phyloP scores from a whole-genome alignment of 2,329 filamentous ascomycete species.

The Davidsoniella virescens region DNA sequence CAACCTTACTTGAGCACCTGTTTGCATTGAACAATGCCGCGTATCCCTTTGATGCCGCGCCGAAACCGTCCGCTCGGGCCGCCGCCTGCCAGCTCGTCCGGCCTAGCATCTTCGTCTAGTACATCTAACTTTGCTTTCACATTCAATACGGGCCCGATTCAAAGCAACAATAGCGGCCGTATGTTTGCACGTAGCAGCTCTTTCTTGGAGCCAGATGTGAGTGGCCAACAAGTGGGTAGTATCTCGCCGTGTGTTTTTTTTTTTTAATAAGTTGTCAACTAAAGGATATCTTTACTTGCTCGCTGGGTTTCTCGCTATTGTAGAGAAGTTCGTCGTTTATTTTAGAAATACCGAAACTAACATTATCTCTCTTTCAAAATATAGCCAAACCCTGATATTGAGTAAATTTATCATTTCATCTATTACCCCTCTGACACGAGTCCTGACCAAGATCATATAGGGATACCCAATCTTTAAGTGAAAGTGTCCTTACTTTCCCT shows the following conservation, averaged over 20 bases:
- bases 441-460: conserved; percentile 3
- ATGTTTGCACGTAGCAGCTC: conserved; percentile 16
- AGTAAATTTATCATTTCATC: neutral
- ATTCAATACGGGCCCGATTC: conserved; percentile 16
- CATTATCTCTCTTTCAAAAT: neutral
- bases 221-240: conserved; percentile 5
- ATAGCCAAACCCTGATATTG: neutral
- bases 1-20: neutral
- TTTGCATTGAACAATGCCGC: neutral
- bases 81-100: neutral
- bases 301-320: neutral
- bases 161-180: conserved; percentile 7
- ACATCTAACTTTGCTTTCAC: conserved; percentile 20
- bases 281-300: too few relatives aligned
- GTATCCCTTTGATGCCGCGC: neutral
- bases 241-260: neutral
- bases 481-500: conserved; percentile 27
- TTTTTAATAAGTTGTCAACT: neutral
- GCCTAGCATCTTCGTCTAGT: neutral
- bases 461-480: conserved; percentile 24
- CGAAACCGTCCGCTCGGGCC: neutral
- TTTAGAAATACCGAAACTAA: neutral
- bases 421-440: neutral
- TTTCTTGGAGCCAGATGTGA: conserved; percentile 21
- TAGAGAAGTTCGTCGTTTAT: neutral